Percentiles rank a stretch among this genome's conserved stretches.
Conservation (phyloP, 495 filamentous ascomycete species). For the Baudoinia panamericana region DNA sequence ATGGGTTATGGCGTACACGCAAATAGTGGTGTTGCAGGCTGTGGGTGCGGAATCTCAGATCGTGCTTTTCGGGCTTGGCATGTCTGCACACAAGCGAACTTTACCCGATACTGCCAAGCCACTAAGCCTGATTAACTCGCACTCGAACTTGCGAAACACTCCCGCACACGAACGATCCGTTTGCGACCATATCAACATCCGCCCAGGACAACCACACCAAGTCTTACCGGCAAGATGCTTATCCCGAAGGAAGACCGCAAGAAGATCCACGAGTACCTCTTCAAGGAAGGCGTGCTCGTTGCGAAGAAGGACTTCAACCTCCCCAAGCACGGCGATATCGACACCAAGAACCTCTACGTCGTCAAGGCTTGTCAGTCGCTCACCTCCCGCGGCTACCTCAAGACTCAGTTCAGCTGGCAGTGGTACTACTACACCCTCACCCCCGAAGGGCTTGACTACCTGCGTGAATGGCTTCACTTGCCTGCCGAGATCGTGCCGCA, state of each 20-base stretch:
- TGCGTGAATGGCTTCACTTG: conserved; percentile 99
- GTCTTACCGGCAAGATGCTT: conserved; percentile 66
- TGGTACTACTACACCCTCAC: conserved; percentile 99
- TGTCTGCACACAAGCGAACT: too few relatives aligned
- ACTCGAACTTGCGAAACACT: too few relatives aligned
- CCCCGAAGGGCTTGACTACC: conserved; percentile 98
- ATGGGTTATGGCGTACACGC: background rate
- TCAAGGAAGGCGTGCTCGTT: conserved; percentile 98
- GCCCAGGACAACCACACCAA: background rate
- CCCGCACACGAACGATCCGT: too few relatives aligned
- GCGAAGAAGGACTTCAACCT: conserved; percentile 98
- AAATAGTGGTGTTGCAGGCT: too few relatives aligned
- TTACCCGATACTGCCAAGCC: too few relatives aligned
- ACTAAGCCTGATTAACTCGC: too few relatives aligned
- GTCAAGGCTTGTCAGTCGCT: conserved; percentile 98
- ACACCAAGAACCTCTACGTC: conserved; percentile 97
- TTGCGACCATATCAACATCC: too few relatives aligned
- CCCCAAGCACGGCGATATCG: conserved; percentile 83
- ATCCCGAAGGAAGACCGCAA: conserved; percentile 99
- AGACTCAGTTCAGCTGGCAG: conserved; percentile 99
- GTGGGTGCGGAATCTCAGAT: too few relatives aligned
- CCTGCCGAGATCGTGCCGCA: conserved; percentile 98
- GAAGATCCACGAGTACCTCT: conserved; percentile 99
- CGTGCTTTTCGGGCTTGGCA: too few relatives aligned
- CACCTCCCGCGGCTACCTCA: conserved; percentile 92